Conservation (phyloP, 495 filamentous ascomycete genomes). For the Pyronema domesticum region DNA sequence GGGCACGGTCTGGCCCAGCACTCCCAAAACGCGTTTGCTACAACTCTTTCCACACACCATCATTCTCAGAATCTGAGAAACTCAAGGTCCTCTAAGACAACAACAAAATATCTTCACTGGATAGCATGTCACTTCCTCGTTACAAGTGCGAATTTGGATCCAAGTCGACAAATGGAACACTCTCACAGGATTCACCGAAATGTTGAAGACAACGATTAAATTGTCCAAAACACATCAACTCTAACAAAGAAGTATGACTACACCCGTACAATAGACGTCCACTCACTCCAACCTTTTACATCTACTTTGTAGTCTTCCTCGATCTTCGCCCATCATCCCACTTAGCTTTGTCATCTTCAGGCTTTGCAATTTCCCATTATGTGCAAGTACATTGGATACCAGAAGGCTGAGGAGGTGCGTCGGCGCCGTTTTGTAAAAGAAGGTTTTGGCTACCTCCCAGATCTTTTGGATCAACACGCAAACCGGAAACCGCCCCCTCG, state of each 20-base stretch:
- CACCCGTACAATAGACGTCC: background rate
- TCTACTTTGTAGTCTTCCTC: background rate
- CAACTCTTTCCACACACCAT: background rate
- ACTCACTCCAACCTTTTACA: background rate
- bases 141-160: too few relatives aligned
- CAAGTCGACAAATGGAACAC: too few relatives aligned
- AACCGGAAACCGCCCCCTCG: too few relatives aligned
- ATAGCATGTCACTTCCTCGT: too few relatives aligned
- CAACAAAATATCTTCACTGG: too few relatives aligned
- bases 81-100: background rate
- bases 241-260: background rate
- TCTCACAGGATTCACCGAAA: background rate
- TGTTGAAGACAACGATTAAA: background rate
- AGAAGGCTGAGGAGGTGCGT: background rate
- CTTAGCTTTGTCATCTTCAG: too few relatives aligned
- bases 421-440: background rate
- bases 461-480: too few relatives aligned
- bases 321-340: background rate
- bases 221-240: background rate
- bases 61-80: background rate
- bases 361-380: background rate
- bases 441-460: too few relatives aligned
- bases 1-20: background rate
- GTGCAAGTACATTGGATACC: background rate
- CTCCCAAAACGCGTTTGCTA: background rate